phyloP scores from a whole-genome alignment of 306 rosid species.

The Morella rubra region DNA sequence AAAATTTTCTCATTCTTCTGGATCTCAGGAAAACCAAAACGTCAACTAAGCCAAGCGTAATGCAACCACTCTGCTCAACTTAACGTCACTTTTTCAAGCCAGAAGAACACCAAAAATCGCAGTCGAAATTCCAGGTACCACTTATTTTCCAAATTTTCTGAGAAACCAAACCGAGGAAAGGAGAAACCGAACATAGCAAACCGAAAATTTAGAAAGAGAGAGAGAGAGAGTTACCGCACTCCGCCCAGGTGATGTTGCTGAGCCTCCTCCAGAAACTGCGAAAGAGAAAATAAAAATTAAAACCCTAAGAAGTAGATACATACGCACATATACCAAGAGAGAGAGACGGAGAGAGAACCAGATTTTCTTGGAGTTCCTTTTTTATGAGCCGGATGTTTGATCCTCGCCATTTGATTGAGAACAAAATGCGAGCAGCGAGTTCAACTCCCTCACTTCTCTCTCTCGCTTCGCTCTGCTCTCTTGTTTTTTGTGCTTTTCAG shows the following conservation, averaged over 20 bases:
- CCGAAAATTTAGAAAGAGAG: not conserved
- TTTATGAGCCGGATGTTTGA: conserved; percentile 36
- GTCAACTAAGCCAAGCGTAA: not conserved
- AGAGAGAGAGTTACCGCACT: conserved; percentile 28
- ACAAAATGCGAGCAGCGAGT: not conserved
- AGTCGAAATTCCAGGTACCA: not conserved
- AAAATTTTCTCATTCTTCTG: not conserved
- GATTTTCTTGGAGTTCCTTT: conserved; percentile 5
- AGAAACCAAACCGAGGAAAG: not conserved
- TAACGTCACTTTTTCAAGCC: not conserved
- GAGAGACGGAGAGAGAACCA: conserved; percentile 32
- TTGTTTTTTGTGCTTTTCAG: not conserved
- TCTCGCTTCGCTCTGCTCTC: not conserved
- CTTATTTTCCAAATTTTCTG: conserved; percentile 7
- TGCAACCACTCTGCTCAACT: not conserved
- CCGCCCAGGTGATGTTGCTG: conserved; percentile 14
- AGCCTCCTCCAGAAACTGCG: not conserved
- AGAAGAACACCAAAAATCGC: not conserved
- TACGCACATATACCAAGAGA: not conserved
- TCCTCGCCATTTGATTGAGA: conserved; percentile 52
- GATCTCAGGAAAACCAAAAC: not conserved
- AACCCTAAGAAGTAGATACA: not conserved
- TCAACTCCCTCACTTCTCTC: not conserved
- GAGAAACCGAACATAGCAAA: not conserved
- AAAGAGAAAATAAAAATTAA: not conserved